Evolutionary conservation across 2,329 filamentous ascomycete species (phyloP), one percentile per base, ranked within the genome.

Genomic region (Talaromyces piceae): DNA sequence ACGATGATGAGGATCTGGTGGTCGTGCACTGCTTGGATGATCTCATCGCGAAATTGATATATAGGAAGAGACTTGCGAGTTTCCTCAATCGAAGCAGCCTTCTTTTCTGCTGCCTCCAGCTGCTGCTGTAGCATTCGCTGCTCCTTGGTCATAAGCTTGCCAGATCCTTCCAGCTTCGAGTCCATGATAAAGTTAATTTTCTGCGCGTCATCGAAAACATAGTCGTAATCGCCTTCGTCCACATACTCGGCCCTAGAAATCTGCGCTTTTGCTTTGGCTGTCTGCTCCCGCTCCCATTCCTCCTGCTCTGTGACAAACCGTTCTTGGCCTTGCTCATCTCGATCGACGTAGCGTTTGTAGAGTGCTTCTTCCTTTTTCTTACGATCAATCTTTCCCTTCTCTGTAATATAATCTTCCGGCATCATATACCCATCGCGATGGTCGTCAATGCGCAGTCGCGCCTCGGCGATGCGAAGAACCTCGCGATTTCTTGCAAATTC

Each of bases 401-500:
- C 90, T 0, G 88, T 95, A 56, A 95, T 91, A 64, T 95, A 95
- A 66, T 96, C 90, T 57, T 96, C 91, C 0, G 91, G 93, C 73
- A 98, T 84, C 58, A 85, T 80, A 70, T 97, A 98, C 2, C 91
- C 91, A 72, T 96, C 91, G 18, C 85, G 80, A 66, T 95, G 84
- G 59, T 97, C 91, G 64, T 97, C 91, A 57, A 98, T 95, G 41
- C 81, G 81, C 50, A 91, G 74, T 20, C 91, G 80, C 66, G 94
- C 89, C 69, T 96, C 88, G 1, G 89, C 88, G 39, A 95, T 75
- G 30, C 84, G 79, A 39, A 95, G 71, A 23, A 91, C 77, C 68
- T 97, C 88, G 43, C 88, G 77, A 63, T 97, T 97, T 63, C 88
- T 85, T 2, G 86, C 85, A 66, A 98, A 97, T 56, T 95, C 88